Base-by-base conservation (phyloP, 192 early-diverging fungal genomes). In the Backusella parvicylindrica region DNA sequence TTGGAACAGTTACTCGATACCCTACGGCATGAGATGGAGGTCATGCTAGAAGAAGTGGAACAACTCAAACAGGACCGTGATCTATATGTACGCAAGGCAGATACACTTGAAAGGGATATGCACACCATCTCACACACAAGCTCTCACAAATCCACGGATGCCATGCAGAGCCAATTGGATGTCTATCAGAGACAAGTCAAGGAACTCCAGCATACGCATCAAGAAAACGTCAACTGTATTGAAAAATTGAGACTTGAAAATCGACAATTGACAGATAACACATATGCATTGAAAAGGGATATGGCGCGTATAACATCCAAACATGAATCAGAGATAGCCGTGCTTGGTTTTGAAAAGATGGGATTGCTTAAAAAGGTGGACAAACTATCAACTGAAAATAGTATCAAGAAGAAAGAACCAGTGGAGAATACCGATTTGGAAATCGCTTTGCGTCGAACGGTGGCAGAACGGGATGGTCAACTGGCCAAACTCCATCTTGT, bases 381-480 rank as follows among this genome's bases (percentile, higher is more conserved):
- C n/a, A 18, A 60, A 7, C 53, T 26, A 28, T 9, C 2, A 9
- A 6, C 43, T 1, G 18, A 26, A 28, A 28, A 26, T 60, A 28
- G 11, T 11, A 60, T n/a, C n/a, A 60, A 2, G 40, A 47, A 18
- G 68, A 70, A 47, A 23, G 11, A 56, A 9, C 21, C 7, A 56
- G 21, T 15, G 6, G 23, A 38, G 5, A 53, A 31, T 16, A 60
- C 60, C 1, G 63, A 31, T 30, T 36, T 65, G 18, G 72, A 73
- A 35, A 32, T 30, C 23, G 63, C 56, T 1, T 40, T 73, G 1
- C 23, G 35, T 41, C 21, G 56, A 47, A 40, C 63, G 1, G 28
- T 73, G 12, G 63, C 72, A 23, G 72, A 73, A 18, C 35, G 72
- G 9, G 72, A 73, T 43, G 56, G 37, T 30, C 60, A 73, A 65